A percentile compares a stretch with the other conserved stretches of the same genome.
phyloP scores from a whole-genome alignment of 768 basidiomycete genomes.

The Lactarius pseudohatsudake region DNA sequence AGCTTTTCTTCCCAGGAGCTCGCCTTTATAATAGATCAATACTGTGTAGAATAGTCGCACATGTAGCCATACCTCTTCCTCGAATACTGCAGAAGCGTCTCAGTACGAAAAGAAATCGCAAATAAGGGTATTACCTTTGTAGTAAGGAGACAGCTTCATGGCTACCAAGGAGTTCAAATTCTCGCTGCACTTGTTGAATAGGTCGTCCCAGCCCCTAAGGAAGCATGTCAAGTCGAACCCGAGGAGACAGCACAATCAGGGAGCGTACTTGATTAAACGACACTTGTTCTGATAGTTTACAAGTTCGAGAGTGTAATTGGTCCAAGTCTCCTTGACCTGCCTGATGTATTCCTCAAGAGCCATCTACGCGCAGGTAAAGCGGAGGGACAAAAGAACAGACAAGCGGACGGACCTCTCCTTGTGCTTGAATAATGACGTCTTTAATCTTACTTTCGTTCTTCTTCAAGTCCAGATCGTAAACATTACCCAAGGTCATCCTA shows the following conservation, averaged over 20 bases:
- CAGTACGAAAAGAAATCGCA: constrained; percentile 19
- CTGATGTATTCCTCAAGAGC: constrained; percentile 94
- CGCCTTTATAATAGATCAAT: constrained; percentile 46
- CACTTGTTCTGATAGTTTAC: constrained; percentile 99
- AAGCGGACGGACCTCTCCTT: constrained; percentile 73
- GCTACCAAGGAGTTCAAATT: constrained; percentile 94
- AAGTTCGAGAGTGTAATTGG: constrained; percentile 90
- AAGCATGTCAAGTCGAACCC: neutral
- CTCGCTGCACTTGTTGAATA: constrained; percentile 96
- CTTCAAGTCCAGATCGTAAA: constrained; percentile 96
- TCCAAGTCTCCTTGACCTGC: constrained; percentile 97
- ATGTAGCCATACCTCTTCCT: constrained; percentile 66
- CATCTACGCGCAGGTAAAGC: constrained; percentile 58
- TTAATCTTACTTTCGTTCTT: constrained; percentile 89
- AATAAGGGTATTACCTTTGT: constrained; percentile 64
- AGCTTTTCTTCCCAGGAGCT: constrained; percentile 96
- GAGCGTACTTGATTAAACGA: constrained; percentile 76
- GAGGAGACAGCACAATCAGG: neutral
- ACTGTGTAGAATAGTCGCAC: neutral
- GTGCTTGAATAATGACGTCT: constrained; percentile 94
- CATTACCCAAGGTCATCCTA: constrained; percentile 93
- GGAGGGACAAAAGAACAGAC: constrained; percentile 23
- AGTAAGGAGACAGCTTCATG: constrained; percentile 98
- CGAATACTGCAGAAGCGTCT: constrained; percentile 60
- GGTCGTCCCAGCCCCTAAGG: constrained; percentile 89